Percentiles rank a stretch among this genome's conserved stretches.
phyloP scores from a whole-genome alignment of 805 yeast species.

The Crinitomyces ghanaensis region DNA sequence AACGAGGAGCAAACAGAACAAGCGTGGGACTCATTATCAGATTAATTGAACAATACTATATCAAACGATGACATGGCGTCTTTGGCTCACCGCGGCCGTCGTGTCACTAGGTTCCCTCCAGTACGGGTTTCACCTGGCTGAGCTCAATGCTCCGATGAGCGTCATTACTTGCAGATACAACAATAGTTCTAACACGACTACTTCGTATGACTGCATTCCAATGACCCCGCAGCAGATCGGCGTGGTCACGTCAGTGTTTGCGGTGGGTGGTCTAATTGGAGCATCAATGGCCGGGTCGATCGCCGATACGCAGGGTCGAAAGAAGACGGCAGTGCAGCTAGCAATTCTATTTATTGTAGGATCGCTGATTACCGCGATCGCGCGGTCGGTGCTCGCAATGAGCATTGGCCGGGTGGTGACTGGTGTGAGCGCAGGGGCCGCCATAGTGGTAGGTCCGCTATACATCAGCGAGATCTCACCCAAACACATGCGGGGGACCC shows the following conservation, averaged over 20 bases:
- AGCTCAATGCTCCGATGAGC: slow-evolving; percentile 79
- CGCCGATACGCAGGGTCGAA: slow-evolving; percentile 59
- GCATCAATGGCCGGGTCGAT: slow-evolving; percentile 56
- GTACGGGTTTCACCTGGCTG: slow-evolving; percentile 91
- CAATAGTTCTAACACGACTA: slow-evolving; percentile 9
- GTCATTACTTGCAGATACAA: slow-evolving; percentile 43
- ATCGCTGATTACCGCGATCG: slow-evolving; percentile 44
- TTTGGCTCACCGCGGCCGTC: slow-evolving; percentile 30
- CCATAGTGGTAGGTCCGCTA: slow-evolving; percentile 76
- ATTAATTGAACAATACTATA: too few species aligned
- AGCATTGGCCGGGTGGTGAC: slow-evolving; percentile 61
- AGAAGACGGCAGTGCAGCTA: slow-evolving; percentile 39
- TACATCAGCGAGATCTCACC: slow-evolving; percentile 77
- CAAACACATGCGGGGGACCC: slow-evolving; percentile 48
- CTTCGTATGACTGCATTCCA: slow-evolving; percentile 39
- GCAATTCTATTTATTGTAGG: slow-evolving; percentile 47
- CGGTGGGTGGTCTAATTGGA: slow-evolving; percentile 75
- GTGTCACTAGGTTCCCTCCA: slow-evolving; percentile 74
- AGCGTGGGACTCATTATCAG: too few species aligned
- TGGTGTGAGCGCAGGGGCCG: slow-evolving; percentile 81
- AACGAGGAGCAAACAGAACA: too few species aligned
- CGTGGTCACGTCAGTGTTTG: slow-evolving; percentile 61
- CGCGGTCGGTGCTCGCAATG: slow-evolving; percentile 35
- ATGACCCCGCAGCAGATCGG: slow-evolving; percentile 34
- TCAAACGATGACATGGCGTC: too few species aligned